Evolutionary conservation across 768 basidiomycete species (phyloP).

Genomic region (Dictyophora rubrovolvata): DNA sequence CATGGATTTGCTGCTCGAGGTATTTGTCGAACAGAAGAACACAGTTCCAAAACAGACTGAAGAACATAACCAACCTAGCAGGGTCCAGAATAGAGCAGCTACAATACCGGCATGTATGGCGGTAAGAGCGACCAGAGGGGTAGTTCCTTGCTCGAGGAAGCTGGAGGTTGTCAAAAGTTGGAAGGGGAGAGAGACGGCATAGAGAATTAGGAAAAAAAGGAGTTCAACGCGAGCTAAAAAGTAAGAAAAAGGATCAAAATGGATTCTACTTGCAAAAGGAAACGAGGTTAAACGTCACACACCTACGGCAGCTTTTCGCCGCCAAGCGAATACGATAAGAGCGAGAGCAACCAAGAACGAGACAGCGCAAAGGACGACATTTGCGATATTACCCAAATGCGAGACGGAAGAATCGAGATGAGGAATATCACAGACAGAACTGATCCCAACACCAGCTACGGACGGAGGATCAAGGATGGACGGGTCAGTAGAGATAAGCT

Average conservation of each 20-base stretch:
- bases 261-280: neutral
- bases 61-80: conserved; percentile 28
- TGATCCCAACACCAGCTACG: conserved; percentile 72
- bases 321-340: conserved; percentile 47
- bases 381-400: conserved; percentile 72
- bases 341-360: conserved; percentile 49
- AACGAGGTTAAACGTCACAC: conserved; percentile 19
- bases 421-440: conserved; percentile 70
- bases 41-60: neutral
- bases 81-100: conserved; percentile 67
- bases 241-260: conserved; percentile 3
- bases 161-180: conserved; percentile 77
- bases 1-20: too few species aligned
- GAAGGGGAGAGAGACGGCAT: conserved; percentile 63
- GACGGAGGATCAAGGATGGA: conserved; percentile 28
- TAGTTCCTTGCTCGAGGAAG: conserved; percentile 68
- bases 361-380: conserved; percentile 72
- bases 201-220: conserved; percentile 51
- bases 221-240: conserved; percentile 58
- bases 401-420: conserved; percentile 44
- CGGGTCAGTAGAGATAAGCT: conserved; percentile 24
- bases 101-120: conserved; percentile 75
- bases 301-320: conserved; percentile 85
- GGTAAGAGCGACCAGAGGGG: conserved; percentile 54
- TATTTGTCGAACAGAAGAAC: too few species aligned